Conservation (phyloP, 768 basidiomycete species). For the Naematelia aurantialba region DNA sequence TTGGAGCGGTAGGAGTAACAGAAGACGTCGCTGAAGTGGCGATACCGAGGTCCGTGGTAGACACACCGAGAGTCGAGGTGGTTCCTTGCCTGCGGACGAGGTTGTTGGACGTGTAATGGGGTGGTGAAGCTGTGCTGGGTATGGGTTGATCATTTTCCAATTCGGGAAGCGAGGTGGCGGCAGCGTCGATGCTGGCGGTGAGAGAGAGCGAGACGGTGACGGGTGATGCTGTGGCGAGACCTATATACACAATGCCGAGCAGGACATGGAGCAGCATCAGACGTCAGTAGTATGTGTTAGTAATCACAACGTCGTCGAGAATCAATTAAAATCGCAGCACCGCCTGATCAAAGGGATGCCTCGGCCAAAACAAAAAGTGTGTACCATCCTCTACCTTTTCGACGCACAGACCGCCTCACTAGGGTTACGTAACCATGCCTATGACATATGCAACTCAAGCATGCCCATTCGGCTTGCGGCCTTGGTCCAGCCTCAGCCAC, state of each 20-base stretch:
- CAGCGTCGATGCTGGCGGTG: not conserved
- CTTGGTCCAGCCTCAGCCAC: conserved; percentile 26
- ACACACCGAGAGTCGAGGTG: not conserved
- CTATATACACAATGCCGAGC: not conserved
- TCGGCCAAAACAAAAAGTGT: no score
- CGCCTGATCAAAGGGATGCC: no score
- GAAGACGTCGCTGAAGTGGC: not conserved
- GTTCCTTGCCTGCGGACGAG: not conserved
- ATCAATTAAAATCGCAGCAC: no score
- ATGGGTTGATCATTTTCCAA: no score
- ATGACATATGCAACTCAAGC: no score
- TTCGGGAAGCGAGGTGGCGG: not conserved
- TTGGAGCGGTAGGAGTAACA: conserved; percentile 7
- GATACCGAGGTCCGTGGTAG: not conserved
- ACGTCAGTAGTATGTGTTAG: not conserved
- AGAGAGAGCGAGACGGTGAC: not conserved
- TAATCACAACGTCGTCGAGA: not conserved
- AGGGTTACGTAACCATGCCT: no score
- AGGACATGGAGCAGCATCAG: not conserved
- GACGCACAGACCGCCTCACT: no score
- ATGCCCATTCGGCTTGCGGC: not conserved
- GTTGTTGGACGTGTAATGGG: not conserved
- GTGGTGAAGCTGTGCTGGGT: no score
- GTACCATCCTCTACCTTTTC: no score
- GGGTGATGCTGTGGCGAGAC: not conserved